Conservation (phyloP, 1,284 basidiomycete genomes). For the Xanthoconium separans region DNA sequence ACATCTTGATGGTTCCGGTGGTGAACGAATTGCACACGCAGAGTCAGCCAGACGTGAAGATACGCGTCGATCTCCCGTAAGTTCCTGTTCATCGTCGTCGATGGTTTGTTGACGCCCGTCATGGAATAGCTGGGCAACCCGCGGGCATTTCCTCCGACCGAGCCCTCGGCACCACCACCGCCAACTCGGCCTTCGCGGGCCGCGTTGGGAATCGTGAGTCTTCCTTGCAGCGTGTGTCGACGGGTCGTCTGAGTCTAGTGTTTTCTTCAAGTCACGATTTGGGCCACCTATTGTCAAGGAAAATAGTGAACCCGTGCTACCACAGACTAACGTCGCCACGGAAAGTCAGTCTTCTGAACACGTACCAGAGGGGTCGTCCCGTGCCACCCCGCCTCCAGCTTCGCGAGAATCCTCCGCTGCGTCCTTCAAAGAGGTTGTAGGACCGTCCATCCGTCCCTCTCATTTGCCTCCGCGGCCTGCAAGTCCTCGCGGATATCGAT, state of each 20-base stretch:
- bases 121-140: constrained; percentile 11
- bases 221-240: not conserved
- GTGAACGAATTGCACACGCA: constrained; percentile 1
- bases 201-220: constrained; percentile 20
- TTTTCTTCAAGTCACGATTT: constrained; percentile 30
- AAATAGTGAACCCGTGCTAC: constrained; percentile 6
- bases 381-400: constrained; percentile 28
- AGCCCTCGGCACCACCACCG: constrained; percentile 6
- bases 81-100: not conserved
- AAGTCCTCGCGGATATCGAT: constrained; percentile 17
- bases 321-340: constrained; percentile 9
- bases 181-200: constrained; percentile 20
- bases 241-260: not conserved
- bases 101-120: constrained; percentile 6
- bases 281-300: constrained; percentile 32
- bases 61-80: constrained; percentile 19
- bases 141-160: constrained; percentile 8
- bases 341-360: constrained; percentile 19
- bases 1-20: constrained; percentile 6
- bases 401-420: constrained; percentile 33
- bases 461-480: constrained; percentile 26
- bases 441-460: constrained; percentile 7
- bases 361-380: constrained; percentile 18
- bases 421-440: constrained; percentile 17
- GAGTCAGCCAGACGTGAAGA: constrained; percentile 14